A percentile compares a stretch with the other conserved stretches of the same genome.
phyloP scores from a whole-genome alignment of 495 filamentous ascomycete genomes.

The Coniosporium apollinis region DNA sequence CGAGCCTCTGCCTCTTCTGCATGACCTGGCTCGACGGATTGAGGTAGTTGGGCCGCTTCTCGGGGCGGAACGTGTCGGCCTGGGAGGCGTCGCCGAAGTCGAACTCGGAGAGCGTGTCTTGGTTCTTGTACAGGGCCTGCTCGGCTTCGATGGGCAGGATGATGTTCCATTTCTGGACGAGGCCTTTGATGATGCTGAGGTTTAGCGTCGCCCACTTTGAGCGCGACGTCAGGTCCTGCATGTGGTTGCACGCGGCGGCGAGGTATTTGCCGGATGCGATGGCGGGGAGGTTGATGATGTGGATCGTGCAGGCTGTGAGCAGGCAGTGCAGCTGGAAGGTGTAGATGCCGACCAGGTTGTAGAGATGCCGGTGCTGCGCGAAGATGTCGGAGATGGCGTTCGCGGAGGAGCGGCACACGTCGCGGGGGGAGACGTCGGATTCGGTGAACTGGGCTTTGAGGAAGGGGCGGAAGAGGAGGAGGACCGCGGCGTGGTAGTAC shows the following conservation, averaged over 20 bases:
- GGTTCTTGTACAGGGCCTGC: slow-evolving; percentile 6
- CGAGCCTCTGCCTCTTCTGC: slow-evolving; percentile 6
- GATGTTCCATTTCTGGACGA: slow-evolving; percentile 18
- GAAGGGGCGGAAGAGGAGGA: slow-evolving; percentile 25
- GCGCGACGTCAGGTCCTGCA: slow-evolving; percentile 14
- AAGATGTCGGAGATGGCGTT: slow-evolving; percentile 15
- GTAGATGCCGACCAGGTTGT: slow-evolving; percentile 15
- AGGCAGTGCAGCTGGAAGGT: slow-evolving; percentile 18
- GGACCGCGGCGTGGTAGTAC: slow-evolving; percentile 21
- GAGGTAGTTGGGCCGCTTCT: slow-evolving; percentile 3
- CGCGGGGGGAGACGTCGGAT: slow-evolving; percentile 15
- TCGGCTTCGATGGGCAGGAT: slow-evolving; percentile 14
- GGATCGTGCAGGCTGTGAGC: slow-evolving; percentile 21
- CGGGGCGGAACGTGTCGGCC: not conserved
- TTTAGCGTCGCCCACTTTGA: slow-evolving; percentile 10
- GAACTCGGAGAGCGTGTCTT: slow-evolving; percentile 3
- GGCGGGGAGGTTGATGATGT: slow-evolving; percentile 18
- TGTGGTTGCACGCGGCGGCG: slow-evolving; percentile 9
- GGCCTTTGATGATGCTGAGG: slow-evolving; percentile 11
- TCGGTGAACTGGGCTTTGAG: slow-evolving; percentile 16
- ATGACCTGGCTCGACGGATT: slow-evolving; percentile 5
- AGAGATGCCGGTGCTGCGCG: slow-evolving; percentile 13
- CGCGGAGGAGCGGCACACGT: slow-evolving; percentile 20
- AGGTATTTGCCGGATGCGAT: slow-evolving; percentile 7
- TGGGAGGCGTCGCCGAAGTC: slow-evolving; percentile 15